Evolutionary conservation across 2,329 filamentous ascomycete genomes (phyloP).

Genomic region (Pleoardoris graminearum): DNA sequence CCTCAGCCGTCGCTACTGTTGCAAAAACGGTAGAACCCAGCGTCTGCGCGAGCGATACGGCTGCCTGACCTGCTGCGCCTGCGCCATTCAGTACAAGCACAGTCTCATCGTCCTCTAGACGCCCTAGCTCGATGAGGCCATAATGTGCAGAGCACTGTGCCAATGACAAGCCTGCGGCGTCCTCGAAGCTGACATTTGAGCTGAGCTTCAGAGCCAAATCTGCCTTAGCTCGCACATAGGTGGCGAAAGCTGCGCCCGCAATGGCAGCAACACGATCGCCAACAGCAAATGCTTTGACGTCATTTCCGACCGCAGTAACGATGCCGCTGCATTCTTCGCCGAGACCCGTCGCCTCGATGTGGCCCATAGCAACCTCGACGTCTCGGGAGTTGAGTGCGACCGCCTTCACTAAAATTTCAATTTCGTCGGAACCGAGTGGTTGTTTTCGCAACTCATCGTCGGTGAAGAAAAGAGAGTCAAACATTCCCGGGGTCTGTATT

Average conservation of each 20-base stretch:
- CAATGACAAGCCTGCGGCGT: background rate
- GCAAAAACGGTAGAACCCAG: conserved; percentile 19
- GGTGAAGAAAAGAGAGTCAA: background rate
- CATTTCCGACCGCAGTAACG: conserved; percentile 4
- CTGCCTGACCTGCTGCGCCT: conserved; percentile 22
- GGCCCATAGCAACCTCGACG: background rate
- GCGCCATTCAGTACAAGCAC: conserved; percentile 27
- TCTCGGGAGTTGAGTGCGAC: conserved; percentile 13
- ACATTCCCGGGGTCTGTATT: background rate
- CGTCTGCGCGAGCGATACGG: conserved; percentile 17
- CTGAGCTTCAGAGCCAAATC: background rate
- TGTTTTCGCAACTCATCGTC: background rate
- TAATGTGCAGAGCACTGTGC: conserved; percentile 13
- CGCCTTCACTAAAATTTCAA: conserved; percentile 15
- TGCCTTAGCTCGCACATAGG: conserved; percentile 11
- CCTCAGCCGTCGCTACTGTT: conserved; percentile 16
- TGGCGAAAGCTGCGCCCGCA: conserved; percentile 17
- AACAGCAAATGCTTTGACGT: background rate
- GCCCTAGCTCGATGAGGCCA: conserved; percentile 23
- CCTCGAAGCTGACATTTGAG: background rate
- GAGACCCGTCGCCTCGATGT: background rate
- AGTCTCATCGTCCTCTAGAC: conserved; percentile 29
- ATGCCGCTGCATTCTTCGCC: conserved; percentile 10
- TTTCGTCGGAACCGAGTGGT: background rate
- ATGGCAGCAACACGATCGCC: conserved; percentile 16